A percentile compares a stretch with the other conserved stretches of the same genome.
Conservation (phyloP, 2,329 filamentous ascomycete genomes). For the Phyllosticta citriasiana region DNA sequence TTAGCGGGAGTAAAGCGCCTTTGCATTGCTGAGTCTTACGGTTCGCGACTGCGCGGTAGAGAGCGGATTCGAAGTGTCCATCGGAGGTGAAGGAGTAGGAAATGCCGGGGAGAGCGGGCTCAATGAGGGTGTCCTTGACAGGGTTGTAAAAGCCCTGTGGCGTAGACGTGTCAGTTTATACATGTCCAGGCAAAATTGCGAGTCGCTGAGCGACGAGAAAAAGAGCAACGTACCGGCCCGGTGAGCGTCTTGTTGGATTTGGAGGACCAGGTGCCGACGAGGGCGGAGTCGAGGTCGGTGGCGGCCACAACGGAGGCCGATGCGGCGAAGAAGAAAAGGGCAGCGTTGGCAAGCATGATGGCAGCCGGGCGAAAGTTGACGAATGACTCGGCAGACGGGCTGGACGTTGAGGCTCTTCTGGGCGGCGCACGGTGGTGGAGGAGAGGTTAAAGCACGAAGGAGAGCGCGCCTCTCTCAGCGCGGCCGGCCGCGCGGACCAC, state of each 20-base stretch:
- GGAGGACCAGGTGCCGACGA: slow-evolving; percentile 63
- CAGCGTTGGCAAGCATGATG: slow-evolving; percentile 2
- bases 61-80: slow-evolving; percentile 58
- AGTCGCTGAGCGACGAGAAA: slow-evolving; percentile 9
- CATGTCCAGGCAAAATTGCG: background rate
- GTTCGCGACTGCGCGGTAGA: slow-evolving; percentile 60
- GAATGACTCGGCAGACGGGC: slow-evolving; percentile 8
- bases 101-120: slow-evolving; percentile 54
- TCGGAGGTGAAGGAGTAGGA: slow-evolving; percentile 64
- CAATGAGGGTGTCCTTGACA: slow-evolving; percentile 53
- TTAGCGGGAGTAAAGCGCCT: background rate
- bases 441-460: slow-evolving; percentile 3
- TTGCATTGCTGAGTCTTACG: slow-evolving; percentile 40
- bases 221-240: slow-evolving; percentile 47
- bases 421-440: background rate
- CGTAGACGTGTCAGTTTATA: background rate
- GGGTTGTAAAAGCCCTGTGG: slow-evolving; percentile 59
- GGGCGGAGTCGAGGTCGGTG: slow-evolving; percentile 31
- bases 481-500: background rate
- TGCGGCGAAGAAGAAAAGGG: slow-evolving; percentile 13
- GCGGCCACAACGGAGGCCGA: slow-evolving; percentile 29
- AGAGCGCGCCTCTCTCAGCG: background rate
- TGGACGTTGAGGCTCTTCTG: background rate
- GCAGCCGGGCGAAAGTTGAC: slow-evolving; percentile 6
- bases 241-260: slow-evolving; percentile 61